Evolutionary conservation across 208 protist genomes (phyloP), one percentile per base, ranked within the genome.

Genomic region (Spongospora subterranea): DNA sequence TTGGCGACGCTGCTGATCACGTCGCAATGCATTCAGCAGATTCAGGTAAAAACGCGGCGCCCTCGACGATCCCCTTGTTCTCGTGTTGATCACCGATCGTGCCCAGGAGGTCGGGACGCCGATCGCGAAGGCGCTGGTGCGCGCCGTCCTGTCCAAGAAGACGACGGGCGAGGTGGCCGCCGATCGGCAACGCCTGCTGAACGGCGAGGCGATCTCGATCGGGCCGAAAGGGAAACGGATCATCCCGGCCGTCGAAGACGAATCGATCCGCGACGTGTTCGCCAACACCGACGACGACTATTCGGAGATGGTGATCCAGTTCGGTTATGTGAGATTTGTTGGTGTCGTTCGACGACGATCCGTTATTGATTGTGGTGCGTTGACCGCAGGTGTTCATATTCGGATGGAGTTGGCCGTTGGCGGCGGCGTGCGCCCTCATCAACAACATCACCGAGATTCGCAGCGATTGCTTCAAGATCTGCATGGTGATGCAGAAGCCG

Each of bases 301-400:
- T n/a, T 35, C 71, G 35, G 71, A 82, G 71, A 82, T 82, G 71
- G n/a, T 82, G 17, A 82, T 82, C 71, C 71, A 82, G 71, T 82
- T 82, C 71, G 71, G 71, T 13, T 82, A 82, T 43, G 50, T 60
- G 24, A 6, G 50, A 29, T n/a, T n/a, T n/a, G n/a, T 6, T 24
- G 50, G 50, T 60, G 50, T 60, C 50, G 50, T 60, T 29, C 50
- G 13, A 60, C 13, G 13, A 6, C 50, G 13, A 6, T 6, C 50
- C 50, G 50, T 6, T 6, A 6, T 29, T 60, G 13, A 6, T 60
- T 24, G 6, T 24, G 6, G 50, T 29, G 13, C 6, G 6, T 6
- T 29, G 24, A 29, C 13, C 6, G 6, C 24, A 60, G 50, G 71
- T 82, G 71, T 82, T 82, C 71, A 20, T 82, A 35, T 82, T 82